Percentiles rank a stretch among this genome's conserved stretches.
phyloP scores from a whole-genome alignment of 2,329 filamentous ascomycete species.

The Elsinoe australis region DNA sequence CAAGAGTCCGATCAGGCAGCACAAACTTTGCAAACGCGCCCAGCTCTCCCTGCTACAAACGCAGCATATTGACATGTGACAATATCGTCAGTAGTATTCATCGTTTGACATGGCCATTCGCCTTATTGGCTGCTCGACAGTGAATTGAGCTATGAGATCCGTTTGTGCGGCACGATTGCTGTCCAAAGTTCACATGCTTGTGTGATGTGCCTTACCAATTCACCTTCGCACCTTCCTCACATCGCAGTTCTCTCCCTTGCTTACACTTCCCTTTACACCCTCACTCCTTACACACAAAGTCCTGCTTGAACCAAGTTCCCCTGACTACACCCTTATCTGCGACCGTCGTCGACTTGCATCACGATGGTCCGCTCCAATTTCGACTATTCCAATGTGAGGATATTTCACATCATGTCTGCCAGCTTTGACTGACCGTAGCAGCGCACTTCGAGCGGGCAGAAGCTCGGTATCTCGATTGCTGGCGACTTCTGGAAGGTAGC shows the following conservation, averaged over 20 bases:
- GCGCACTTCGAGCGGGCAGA: conserved; percentile 40
- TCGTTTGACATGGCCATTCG: background rate
- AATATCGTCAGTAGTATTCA: background rate
- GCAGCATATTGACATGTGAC: conserved; percentile 7
- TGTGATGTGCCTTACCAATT: background rate
- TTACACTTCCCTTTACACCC: background rate
- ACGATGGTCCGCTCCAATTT: conserved; percentile 17
- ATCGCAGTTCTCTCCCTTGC: background rate
- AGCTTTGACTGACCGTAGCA: conserved; percentile 21
- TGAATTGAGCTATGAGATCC: no score
- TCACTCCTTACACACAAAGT: background rate
- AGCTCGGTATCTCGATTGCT: conserved; percentile 39
- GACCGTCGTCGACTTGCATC: background rate
- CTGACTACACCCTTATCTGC: no score
- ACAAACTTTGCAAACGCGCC: background rate
- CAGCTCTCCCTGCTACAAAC: background rate
- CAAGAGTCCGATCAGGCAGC: no score
- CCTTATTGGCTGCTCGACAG: background rate
- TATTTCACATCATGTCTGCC: background rate
- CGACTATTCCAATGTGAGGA: conserved; percentile 19
- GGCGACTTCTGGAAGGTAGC: conserved; percentile 36
- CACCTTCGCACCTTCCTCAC: background rate
- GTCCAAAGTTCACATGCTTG: background rate
- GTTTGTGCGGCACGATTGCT: no score
- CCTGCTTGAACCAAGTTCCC: no score